phyloP scores from a whole-genome alignment of 495 filamentous ascomycete species.

The Annulohypoxylon nitens region DNA sequence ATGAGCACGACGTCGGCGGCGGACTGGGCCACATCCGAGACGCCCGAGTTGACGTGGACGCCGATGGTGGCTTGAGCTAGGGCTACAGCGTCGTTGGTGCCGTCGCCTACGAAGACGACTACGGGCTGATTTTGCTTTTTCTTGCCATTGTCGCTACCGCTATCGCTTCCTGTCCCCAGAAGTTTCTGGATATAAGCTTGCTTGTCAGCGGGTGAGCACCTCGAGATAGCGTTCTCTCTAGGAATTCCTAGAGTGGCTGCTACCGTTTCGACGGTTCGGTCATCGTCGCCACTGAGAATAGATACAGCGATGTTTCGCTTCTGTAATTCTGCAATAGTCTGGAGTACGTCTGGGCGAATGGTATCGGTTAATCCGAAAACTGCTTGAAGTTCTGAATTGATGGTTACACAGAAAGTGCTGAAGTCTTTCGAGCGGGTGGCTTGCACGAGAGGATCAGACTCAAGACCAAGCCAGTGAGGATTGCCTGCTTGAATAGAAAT shows the following conservation, averaged over 20 bases:
- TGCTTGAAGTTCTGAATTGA: slow-evolving; percentile 63
- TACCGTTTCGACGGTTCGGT: slow-evolving; percentile 67
- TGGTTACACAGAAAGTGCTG: slow-evolving; percentile 74
- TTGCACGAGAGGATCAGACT: slow-evolving; percentile 57
- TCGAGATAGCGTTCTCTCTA: slow-evolving; percentile 57
- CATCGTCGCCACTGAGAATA: slow-evolving; percentile 79
- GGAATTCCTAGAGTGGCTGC: slow-evolving; percentile 69
- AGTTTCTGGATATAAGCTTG: slow-evolving; percentile 68
- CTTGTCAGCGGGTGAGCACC: slow-evolving; percentile 73
- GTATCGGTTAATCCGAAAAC: slow-evolving; percentile 71
- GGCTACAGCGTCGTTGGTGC: slow-evolving; percentile 84
- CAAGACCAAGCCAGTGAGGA: slow-evolving; percentile 69
- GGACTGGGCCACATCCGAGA: slow-evolving; percentile 70
- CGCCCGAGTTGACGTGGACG: slow-evolving; percentile 72
- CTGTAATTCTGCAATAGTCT: slow-evolving; percentile 64
- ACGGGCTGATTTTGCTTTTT: slow-evolving; percentile 46
- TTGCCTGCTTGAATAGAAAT: slow-evolving; percentile 70
- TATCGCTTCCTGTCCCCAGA: slow-evolving; percentile 23
- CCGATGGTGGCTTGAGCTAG: slow-evolving; percentile 81
- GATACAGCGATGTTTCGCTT: slow-evolving; percentile 70
- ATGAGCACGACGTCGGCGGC: slow-evolving; percentile 80
- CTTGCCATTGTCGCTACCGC: not conserved
- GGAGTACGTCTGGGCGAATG: slow-evolving; percentile 68
- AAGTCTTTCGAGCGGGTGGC: slow-evolving; percentile 60
- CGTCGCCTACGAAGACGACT: slow-evolving; percentile 81